Evolutionary conservation across 1,139 yeast genomes (phyloP).

Genomic region (Pichia sp.): DNA sequence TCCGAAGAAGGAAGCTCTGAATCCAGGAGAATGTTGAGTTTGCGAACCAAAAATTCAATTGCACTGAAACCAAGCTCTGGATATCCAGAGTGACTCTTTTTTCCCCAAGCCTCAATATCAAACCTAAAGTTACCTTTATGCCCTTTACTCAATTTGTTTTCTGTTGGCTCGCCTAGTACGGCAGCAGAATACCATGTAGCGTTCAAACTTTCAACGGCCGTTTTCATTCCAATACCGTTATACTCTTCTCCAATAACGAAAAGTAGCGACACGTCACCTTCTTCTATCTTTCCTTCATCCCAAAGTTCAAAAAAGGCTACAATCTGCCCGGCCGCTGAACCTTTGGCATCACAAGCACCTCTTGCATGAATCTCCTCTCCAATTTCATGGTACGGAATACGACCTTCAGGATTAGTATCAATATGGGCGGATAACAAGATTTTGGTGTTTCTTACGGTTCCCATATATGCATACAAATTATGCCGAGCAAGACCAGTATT

Average conservation of each 20-base stretch:
- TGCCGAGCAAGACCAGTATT: constrained; percentile 34
- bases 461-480: constrained; percentile 56
- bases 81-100: constrained; percentile 62
- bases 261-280: constrained; percentile 54
- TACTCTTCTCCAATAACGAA: constrained; percentile 69
- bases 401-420: constrained; percentile 64
- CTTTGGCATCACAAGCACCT: constrained; percentile 65
- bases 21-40: constrained; percentile 37
- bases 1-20: constrained; percentile 43
- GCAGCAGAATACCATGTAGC: constrained; percentile 54
- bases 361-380: constrained; percentile 55
- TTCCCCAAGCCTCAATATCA: constrained; percentile 45
- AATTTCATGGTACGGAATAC: constrained; percentile 49
- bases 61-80: constrained; percentile 64
- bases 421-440: constrained; percentile 58
- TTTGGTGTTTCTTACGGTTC: constrained; percentile 41
- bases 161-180: constrained; percentile 74
- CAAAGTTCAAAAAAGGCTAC: constrained; percentile 45
- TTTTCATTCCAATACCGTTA: constrained; percentile 55
- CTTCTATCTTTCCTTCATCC: constrained; percentile 36
- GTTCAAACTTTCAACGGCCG: constrained; percentile 35
- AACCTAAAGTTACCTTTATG: constrained; percentile 54
- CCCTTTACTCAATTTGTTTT: constrained; percentile 58
- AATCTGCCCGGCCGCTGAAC: constrained; percentile 58
- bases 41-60: constrained; percentile 47